A percentile compares a stretch with the other conserved stretches of the same genome.
phyloP scores from a whole-genome alignment of 805 yeast species.

The Saccharomycopsis capsularis region DNA sequence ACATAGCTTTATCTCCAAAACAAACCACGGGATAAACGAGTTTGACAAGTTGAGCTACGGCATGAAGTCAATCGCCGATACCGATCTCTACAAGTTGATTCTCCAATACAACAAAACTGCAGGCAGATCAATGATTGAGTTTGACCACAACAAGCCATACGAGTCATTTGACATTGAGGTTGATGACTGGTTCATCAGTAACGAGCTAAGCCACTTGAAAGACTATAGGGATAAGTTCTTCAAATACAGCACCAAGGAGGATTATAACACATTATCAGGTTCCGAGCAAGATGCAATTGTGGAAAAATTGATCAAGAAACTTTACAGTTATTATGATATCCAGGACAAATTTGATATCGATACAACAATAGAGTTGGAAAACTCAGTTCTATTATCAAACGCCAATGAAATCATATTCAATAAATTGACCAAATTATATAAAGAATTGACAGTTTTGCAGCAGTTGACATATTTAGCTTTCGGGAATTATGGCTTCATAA shows the following conservation, averaged over 20 bases:
- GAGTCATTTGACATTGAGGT: slow-evolving; percentile 19
- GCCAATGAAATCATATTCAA: slow-evolving; percentile 17
- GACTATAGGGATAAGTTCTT: slow-evolving; percentile 10
- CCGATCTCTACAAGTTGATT: slow-evolving; percentile 5
- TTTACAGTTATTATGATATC: slow-evolving; percentile 9
- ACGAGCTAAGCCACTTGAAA: slow-evolving; percentile 26
- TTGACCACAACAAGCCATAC: slow-evolving; percentile 10
- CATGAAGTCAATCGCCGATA: slow-evolving; percentile 10
- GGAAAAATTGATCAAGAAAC: slow-evolving; percentile 5
- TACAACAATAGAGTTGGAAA: slow-evolving; percentile 6
- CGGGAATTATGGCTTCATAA: slow-evolving; percentile 17
- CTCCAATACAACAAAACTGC: slow-evolving; percentile 9
- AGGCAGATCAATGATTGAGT: slow-evolving; percentile 16
- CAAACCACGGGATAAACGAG: slow-evolving; percentile 18
- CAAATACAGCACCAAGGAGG: background rate
- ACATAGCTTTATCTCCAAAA: slow-evolving; percentile 8
- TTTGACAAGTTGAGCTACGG: slow-evolving; percentile 3
- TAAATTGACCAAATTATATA: slow-evolving; percentile 6
- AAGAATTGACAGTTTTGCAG: slow-evolving; percentile 14
- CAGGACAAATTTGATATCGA: slow-evolving; percentile 10
- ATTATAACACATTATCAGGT: slow-evolving; percentile 8
- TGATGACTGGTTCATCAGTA: slow-evolving; percentile 33
- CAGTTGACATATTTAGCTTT: slow-evolving; percentile 16
- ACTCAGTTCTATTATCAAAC: slow-evolving; percentile 15
- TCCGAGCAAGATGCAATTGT: slow-evolving; percentile 10